phyloP scores from a whole-genome alignment of 2,329 filamentous ascomycete species.

The Sclerotinia trifoliorum region DNA sequence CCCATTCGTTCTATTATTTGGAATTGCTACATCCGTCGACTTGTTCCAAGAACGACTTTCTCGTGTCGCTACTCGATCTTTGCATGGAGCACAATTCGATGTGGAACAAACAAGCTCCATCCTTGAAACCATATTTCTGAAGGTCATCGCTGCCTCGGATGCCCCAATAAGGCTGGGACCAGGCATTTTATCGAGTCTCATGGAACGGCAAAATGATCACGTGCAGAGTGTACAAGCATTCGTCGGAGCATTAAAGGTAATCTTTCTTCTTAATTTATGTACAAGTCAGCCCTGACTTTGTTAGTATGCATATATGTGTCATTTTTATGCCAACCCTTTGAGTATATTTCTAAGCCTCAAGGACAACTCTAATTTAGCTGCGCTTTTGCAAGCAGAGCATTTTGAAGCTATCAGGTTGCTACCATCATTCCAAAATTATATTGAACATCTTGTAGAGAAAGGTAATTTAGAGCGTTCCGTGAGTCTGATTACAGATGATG shows the following conservation, averaged over 20 bases:
- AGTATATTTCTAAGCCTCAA: conserved; percentile 56
- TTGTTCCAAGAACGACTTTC: conserved; percentile 73
- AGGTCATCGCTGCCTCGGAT: conserved; percentile 58
- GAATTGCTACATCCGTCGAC: conserved; percentile 78
- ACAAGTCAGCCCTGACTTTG: conserved; percentile 24
- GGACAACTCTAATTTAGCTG: conserved; percentile 37
- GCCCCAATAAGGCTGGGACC: conserved; percentile 63
- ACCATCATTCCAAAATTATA: conserved; percentile 62
- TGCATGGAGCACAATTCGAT: conserved; percentile 73
- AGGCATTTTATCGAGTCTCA: conserved; percentile 58
- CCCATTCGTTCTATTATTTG: conserved; percentile 74
- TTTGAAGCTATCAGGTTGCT: conserved; percentile 66
- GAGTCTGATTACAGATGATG: conserved; percentile 59
- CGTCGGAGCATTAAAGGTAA: conserved; percentile 65
- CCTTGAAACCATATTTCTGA: conserved; percentile 69
- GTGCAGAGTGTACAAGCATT: conserved; percentile 74
- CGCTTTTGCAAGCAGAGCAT: conserved; percentile 56
- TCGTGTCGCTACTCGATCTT: conserved; percentile 63
- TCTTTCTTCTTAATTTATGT: conserved; percentile 21
- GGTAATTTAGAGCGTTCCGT: conserved; percentile 47
- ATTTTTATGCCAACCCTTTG: conserved; percentile 77
- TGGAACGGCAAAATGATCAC: conserved; percentile 74
- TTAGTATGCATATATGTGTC: conserved; percentile 81
- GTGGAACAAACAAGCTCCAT: conserved; percentile 71
- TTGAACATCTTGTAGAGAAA: conserved; percentile 50